phyloP scores from a whole-genome alignment of 2,329 filamentous ascomycete species.

The Pseudomassariella vexata region DNA sequence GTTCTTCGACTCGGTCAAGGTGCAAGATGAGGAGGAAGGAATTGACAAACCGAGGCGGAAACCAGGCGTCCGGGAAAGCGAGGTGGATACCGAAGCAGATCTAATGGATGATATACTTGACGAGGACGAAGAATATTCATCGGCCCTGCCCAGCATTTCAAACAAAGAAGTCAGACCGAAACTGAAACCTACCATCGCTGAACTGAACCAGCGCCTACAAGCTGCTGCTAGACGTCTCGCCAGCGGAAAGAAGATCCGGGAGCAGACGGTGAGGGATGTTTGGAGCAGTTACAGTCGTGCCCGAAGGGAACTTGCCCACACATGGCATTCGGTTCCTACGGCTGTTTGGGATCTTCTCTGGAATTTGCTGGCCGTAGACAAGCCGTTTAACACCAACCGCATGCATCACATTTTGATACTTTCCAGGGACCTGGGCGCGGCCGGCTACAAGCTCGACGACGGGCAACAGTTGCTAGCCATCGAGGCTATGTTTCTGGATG shows the following conservation, averaged over 20 bases:
- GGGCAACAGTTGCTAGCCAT: conserved; percentile 61
- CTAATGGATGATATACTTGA: too few relatives aligned
- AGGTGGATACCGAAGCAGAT: too few relatives aligned
- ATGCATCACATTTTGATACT: conserved; percentile 57
- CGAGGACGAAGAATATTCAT: too few relatives aligned
- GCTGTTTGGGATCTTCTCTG: conserved; percentile 63
- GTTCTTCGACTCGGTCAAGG: conserved; percentile 19
- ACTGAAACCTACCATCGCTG: too few relatives aligned
- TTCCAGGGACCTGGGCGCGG: conserved; percentile 59
- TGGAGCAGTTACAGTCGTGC: too few relatives aligned
- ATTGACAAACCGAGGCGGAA: conserved; percentile 20
- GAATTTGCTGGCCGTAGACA: conserved; percentile 50
- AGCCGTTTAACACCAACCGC: conserved; percentile 44
- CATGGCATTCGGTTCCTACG: conserved; percentile 50
- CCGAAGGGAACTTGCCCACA: conserved; percentile 34
- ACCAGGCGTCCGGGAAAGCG: too few relatives aligned
- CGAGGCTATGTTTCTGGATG: conserved; percentile 60
- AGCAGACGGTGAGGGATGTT: too few relatives aligned
- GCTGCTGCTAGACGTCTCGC: conserved; percentile 12
- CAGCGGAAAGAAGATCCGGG: neutral
- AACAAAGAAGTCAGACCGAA: too few relatives aligned
- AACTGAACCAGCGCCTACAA: conserved; percentile 21
- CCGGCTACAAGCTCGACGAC: conserved; percentile 47
- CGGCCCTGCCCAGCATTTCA: too few relatives aligned
- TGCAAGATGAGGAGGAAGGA: conserved; percentile 21